Percentiles rank a stretch among this genome's conserved stretches.
These are phyloP conservation scores for Tephrocybe sp. DNA, from an alignment of 768 basidiomycete genomes.

Conservation along the genomic window DNA sequence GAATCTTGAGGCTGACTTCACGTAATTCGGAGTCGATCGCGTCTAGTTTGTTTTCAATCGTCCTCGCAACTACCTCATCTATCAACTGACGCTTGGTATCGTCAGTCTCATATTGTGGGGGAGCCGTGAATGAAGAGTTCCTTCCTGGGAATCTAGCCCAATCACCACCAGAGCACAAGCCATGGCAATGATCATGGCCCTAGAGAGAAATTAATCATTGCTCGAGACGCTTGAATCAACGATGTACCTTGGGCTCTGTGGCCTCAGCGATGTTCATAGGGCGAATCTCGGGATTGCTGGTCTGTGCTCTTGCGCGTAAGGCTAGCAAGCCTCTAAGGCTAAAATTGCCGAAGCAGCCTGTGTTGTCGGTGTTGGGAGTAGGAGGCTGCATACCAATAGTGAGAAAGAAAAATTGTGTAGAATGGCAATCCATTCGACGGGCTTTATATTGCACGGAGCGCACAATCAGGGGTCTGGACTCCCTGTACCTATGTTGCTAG, in stretches of 20 bases:
- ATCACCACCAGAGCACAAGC: slow-evolving; percentile 17
- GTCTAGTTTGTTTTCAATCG: slow-evolving; percentile 55
- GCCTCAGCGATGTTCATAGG: neutral
- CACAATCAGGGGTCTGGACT: too few relatives aligned
- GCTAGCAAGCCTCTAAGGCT: slow-evolving; percentile 5
- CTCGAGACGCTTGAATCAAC: neutral
- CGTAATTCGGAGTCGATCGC: slow-evolving; percentile 51
- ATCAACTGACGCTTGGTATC: slow-evolving; percentile 13
- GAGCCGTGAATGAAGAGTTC: slow-evolving; percentile 38
- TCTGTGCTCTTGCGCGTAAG: neutral
- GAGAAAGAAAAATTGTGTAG: too few relatives aligned
- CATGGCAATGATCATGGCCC: neutral
- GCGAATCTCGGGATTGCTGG: neutral
- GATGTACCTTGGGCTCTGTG: slow-evolving; percentile 5
- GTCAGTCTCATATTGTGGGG: slow-evolving; percentile 1
- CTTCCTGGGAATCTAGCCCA: slow-evolving; percentile 26
- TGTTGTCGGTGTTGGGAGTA: neutral
- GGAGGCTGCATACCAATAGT: too few relatives aligned
- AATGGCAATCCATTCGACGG: too few relatives aligned
- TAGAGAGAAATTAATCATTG: neutral
- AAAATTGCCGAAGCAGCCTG: slow-evolving; percentile 15
- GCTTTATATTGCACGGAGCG: too few relatives aligned
- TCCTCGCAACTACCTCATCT: slow-evolving; percentile 39
- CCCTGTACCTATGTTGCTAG: too few relatives aligned
- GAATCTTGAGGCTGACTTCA: slow-evolving; percentile 66